These are phyloP conservation scores for Cladophialophora immunda DNA, from an alignment of 2,329 filamentous ascomycete genomes.

Conservation along the genomic window DNA sequence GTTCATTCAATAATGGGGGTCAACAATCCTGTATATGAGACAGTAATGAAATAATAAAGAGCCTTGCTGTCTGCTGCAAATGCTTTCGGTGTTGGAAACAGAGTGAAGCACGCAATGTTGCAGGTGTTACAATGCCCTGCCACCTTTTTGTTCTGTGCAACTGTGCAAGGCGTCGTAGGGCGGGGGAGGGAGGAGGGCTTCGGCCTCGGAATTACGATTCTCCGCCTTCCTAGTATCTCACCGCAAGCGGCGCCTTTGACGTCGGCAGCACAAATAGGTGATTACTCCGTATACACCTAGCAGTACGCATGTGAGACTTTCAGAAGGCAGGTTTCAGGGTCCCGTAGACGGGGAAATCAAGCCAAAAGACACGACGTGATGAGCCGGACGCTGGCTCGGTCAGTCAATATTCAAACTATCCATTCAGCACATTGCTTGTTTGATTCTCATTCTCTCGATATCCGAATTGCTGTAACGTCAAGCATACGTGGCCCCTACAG, in stretches of 20 bases:
- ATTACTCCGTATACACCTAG: too few relatives aligned
- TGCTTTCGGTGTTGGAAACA: not conserved
- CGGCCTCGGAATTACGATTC: not conserved
- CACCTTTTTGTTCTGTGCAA: not conserved
- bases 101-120: not conserved
- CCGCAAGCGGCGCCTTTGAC: not conserved
- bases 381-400: not conserved
- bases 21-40: not conserved
- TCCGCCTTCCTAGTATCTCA: not conserved
- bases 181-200: not conserved
- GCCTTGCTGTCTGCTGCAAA: not conserved
- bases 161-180: not conserved
- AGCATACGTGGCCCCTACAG: slow-evolving; percentile 32
- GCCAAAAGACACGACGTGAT: not conserved
- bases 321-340: not conserved
- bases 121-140: not conserved
- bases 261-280: not conserved
- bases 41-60: not conserved
- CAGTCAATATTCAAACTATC: not conserved
- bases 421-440: slow-evolving; percentile 1
- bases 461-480: slow-evolving; percentile 36
- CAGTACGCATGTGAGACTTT: not conserved
- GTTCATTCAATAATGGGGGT: not conserved
- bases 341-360: not conserved
- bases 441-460: slow-evolving; percentile 16